phyloP scores from a whole-genome alignment of 2,329 filamentous ascomycete genomes.

The Penicillium vulpinum region DNA sequence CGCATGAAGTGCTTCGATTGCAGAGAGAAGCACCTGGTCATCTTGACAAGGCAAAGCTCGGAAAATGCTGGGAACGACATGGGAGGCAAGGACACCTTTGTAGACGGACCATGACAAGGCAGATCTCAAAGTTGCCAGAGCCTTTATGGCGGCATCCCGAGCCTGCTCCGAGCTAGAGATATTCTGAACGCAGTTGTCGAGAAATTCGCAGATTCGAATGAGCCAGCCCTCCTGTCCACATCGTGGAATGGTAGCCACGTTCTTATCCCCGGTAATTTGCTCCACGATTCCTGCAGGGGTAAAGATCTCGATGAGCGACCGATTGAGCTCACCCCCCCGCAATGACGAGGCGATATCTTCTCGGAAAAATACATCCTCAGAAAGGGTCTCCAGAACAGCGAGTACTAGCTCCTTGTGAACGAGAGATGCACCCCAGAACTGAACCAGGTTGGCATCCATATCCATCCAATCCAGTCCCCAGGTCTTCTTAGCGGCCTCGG shows the following conservation, averaged over 20 bases:
- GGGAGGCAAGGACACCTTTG: constrained; percentile 71
- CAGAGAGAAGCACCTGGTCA: constrained; percentile 72
- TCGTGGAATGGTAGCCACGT: constrained; percentile 68
- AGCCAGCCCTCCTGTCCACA: constrained; percentile 86
- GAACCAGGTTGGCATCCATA: constrained; percentile 82
- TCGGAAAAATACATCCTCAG: constrained; percentile 88
- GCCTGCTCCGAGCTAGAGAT: constrained; percentile 67
- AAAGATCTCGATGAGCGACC: constrained; percentile 90
- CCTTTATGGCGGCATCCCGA: constrained; percentile 71
- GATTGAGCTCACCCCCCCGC: constrained; percentile 79
- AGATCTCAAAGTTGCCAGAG: constrained; percentile 73
- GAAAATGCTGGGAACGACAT: constrained; percentile 69
- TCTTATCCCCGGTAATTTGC: constrained; percentile 73
- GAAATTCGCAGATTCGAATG: constrained; percentile 69
- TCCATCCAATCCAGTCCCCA: constrained; percentile 94
- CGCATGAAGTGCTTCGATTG: constrained; percentile 79
- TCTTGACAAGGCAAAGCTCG: constrained; percentile 69
- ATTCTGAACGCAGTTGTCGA: constrained; percentile 70
- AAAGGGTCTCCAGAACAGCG: constrained; percentile 83
- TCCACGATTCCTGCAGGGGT: constrained; percentile 74
- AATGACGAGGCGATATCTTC: constrained; percentile 85
- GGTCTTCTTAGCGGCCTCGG: constrained; percentile 86
- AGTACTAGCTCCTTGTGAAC: constrained; percentile 84
- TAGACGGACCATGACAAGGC: constrained; percentile 86
- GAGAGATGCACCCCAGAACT: constrained; percentile 68